Evolutionary conservation across 257 asterid species (phyloP), one percentile per base, ranked within the genome.

Genomic region (Asclepias syriaca): DNA sequence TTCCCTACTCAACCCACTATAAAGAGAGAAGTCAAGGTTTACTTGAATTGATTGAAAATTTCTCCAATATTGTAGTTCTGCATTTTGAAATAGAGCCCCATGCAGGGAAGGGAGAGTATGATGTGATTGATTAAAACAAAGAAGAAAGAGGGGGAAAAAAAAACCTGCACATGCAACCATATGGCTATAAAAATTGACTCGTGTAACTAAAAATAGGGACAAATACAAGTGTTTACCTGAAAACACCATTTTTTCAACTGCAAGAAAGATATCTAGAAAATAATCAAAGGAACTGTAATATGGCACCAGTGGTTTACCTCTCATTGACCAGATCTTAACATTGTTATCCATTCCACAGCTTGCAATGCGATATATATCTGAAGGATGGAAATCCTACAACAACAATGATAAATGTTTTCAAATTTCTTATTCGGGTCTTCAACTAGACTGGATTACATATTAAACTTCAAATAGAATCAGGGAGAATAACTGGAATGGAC

Each of bases 331-430:
- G 74, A 91, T 95, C 81, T 91, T 95, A 68, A 95, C 93, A 61
- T 97, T 91, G 77, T 90, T 95, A 82, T 95, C 99, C 98, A 95
- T 95, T 82, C 99, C 99, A 85, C 99, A 95, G 86, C 98, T 95
- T 56, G 98, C 96, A 56, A 91, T 88, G 46, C 95, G 95, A 80
- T 88, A 84, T 65, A 88, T 89, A 79, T 95, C 98, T 58, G 99
- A 90, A 27, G 97, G 99, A 82, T 95, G 99, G 82, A 95, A 95
- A 83, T 95, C 99, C 99, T 95, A 77, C 14, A 39, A 60, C 22
- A 71, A 57, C 13, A 54, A 49, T 29, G 37, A 75, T 24, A 57
- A 67, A 39, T 9, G 9, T 32, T 19, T 37, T 22, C 11, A 57
- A 24, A 13, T 57, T 39, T n/a, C 37, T 34, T 15, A 21, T 46